Base-by-base conservation (phyloP, 306 rosid species). In the Canavalia ensiformis region DNA sequence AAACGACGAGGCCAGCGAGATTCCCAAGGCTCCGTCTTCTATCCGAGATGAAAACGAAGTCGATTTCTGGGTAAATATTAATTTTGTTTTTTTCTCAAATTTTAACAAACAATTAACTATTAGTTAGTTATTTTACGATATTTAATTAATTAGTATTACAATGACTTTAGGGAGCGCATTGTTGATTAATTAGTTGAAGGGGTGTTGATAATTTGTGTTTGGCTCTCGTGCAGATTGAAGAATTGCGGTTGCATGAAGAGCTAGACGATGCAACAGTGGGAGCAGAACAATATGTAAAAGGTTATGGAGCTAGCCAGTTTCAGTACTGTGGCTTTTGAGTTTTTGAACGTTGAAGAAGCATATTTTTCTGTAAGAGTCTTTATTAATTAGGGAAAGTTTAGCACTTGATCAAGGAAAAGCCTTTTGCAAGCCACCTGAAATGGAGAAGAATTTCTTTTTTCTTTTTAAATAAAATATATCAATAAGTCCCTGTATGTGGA, bases 1-100 rank as follows among this genome's bases (percentile, higher is more conserved):
- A 76, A 95, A 95, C 74, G 97, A 95, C 8, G 99, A 95, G 39
- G 35, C 74, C 2, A 77, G 77, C 45, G 97, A 91, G 63, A 85
- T 59, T 85, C 81, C 87, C 72, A 93, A 89, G 72, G 82, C 87
- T 82, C 85, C 92, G 45, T 90, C 87, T 74, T 89, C 95, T 7
- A 52, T 81, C 67, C 73, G 91, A 86, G 86, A 93, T 33, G 97
- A 91, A 79, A 97, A 90, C 42, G 92, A 89, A 64, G 95, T 83
- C 13, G 92, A 89, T 62, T 87, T 90, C 84, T 93, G 94, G 99
- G 99, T 95, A 88, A 78, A 46, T 49, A 62, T 12, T 72, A 41
- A 2, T 29, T 76, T 55, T 46, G 1, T 68, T 69, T 6, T n/a
- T 67, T 68, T 68, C 0, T 82, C 42, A 11, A 39, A 6, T 39